phyloP scores from a whole-genome alignment of 1,284 basidiomycete genomes.

The Leccinum olivaceoglutinosum region DNA sequence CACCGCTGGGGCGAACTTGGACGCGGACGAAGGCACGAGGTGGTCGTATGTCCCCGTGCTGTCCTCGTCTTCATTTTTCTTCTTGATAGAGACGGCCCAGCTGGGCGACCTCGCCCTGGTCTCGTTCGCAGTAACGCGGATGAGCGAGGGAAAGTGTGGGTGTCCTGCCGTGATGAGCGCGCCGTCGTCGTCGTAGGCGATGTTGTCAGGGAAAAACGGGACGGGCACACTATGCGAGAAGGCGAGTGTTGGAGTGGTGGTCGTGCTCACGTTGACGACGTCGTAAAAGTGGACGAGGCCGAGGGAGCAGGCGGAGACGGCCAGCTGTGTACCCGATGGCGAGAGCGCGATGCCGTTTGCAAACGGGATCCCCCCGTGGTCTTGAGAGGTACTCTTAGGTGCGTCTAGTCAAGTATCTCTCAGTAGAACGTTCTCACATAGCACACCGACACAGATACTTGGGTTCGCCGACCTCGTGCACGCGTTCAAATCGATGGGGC shows the following conservation, averaged over 20 bases:
- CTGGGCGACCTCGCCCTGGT: slow-evolving; percentile 39
- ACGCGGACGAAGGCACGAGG: slow-evolving; percentile 41
- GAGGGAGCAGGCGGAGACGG: slow-evolving; percentile 50
- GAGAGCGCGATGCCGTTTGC: slow-evolving; percentile 64
- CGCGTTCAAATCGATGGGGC: too few species aligned
- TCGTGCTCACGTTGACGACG: slow-evolving; percentile 32
- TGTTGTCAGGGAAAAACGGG: slow-evolving; percentile 60
- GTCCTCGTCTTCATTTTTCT: neutral
- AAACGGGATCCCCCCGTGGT: slow-evolving; percentile 44
- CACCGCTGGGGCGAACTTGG: slow-evolving; percentile 34
- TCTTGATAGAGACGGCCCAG: slow-evolving; percentile 46
- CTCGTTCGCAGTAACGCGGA: slow-evolving; percentile 40
- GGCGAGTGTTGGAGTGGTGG: slow-evolving; percentile 23
- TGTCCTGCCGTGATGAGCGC: slow-evolving; percentile 58
- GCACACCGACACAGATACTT: too few species aligned
- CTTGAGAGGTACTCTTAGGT: too few species aligned
- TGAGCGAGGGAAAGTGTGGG: slow-evolving; percentile 51
- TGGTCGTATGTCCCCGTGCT: slow-evolving; percentile 32
- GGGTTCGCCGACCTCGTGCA: too few species aligned
- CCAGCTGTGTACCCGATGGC: slow-evolving; percentile 41
- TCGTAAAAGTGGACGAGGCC: slow-evolving; percentile 47
- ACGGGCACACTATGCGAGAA: slow-evolving; percentile 37
- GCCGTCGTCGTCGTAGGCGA: slow-evolving; percentile 44
- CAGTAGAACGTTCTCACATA: too few species aligned
- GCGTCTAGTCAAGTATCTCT: too few species aligned